Base-by-base conservation (phyloP, 2,329 filamentous ascomycete species). In the Diaporthe caulivora region DNA sequence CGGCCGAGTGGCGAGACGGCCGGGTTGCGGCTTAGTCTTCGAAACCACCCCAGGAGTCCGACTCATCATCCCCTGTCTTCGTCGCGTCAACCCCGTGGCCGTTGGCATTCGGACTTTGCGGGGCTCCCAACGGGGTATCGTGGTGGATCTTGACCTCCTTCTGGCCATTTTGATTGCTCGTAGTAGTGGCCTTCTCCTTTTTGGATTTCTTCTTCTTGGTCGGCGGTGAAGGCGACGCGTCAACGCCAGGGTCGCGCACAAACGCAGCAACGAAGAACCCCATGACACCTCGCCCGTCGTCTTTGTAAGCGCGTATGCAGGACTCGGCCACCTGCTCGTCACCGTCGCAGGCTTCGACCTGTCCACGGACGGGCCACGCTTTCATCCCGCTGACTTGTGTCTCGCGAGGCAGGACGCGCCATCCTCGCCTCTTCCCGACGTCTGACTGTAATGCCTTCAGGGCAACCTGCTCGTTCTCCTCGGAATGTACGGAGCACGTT, bases 181-280 rank as follows among this genome's bases (percentile, higher is more conserved):
- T 17, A 21, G 51, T 21, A 26, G 51, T n/a, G 3, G 24, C 49
- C 37, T 44, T 44, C 3, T 21, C 13, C 6, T 65, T 57, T 49
- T 55, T 47, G 6, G 31, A 21, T 17, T 58, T 42, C 40, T 34
- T 24, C 21, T 11, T 55, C 17, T 37, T 49, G 18, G 31, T 47
- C n/a, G 24, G n/a, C 9, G 42, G 70, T 1, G 29, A 18, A 44
- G 40, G 4, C 8, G 54, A 31, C 11, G 40, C 21, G 60, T 53
- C 34, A 18, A 44, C n/a, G 37, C 37, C 49, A 4, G 58, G 70
- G 18, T 93, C 89, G 70, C 94, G 87, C 3, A 94, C 88, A 82
- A 99, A 98, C 0, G 89, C 94, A n/a, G 91, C 95, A 26, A 98
- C 94, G 78, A 99, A 99, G 83, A 99, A 98, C 0, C 97, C 96